These are phyloP conservation scores for Claviceps maximensis DNA, from an alignment of 2,329 filamentous ascomycete genomes.

Conservation along the genomic window DNA sequence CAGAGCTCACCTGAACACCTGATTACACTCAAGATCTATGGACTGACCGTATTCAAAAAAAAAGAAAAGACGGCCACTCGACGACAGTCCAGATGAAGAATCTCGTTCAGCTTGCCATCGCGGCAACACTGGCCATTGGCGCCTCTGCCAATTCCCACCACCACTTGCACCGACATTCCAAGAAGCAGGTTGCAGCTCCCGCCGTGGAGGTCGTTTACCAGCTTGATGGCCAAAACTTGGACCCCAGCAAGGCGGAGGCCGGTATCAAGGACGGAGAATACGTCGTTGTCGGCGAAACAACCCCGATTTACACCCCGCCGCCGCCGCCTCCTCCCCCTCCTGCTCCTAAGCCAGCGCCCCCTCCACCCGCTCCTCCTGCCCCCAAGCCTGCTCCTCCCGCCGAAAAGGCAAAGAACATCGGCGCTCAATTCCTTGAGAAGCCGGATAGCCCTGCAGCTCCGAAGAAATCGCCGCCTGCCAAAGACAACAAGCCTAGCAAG, in stretches of 20 bases:
- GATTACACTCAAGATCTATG: not conserved
- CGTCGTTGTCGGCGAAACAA: conserved; percentile 47
- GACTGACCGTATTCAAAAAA: not conserved
- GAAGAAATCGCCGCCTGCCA: conserved; percentile 11
- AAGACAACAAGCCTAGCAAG: conserved; percentile 1
- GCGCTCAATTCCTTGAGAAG: conserved; percentile 6
- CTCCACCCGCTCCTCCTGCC: too few relatives aligned
- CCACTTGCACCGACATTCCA: conserved; percentile 46
- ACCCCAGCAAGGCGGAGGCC: conserved; percentile 49
- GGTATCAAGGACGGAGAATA: conserved; percentile 62
- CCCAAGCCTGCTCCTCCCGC: conserved; percentile 20
- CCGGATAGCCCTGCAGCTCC: conserved; percentile 10
- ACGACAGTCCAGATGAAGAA: conserved; percentile 8
- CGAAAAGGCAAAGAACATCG: conserved; percentile 13
- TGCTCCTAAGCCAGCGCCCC: conserved; percentile 9
- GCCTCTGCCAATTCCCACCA: conserved; percentile 47
- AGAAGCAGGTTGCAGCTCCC: conserved; percentile 44
- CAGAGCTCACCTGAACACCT: not conserved
- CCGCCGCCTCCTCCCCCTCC: conserved; percentile 23
- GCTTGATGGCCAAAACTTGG: conserved; percentile 50
- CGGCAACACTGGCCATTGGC: conserved; percentile 37
- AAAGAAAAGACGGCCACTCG: not conserved
- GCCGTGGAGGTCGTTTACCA: conserved; percentile 59
- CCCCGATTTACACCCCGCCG: conserved; percentile 37
- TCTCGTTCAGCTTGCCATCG: conserved; percentile 32